Conservation (phyloP, 805 yeast genomes). For the Starmerella khaoyaiensis region DNA sequence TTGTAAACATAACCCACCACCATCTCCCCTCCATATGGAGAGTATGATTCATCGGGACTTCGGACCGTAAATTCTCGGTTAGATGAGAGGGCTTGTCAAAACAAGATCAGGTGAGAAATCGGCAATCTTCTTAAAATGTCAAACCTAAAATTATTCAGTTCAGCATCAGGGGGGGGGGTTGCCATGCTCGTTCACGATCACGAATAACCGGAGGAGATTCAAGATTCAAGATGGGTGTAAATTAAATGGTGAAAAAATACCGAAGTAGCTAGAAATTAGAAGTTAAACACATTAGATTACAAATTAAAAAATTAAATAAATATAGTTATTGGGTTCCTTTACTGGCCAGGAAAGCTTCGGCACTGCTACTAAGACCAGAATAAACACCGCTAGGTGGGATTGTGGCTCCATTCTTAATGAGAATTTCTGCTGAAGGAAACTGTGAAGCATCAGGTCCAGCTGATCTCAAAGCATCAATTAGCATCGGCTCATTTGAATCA, state of each 20-base stretch:
- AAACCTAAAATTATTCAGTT: no score
- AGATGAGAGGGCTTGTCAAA: no score
- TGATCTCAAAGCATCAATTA: slow-evolving; percentile 27
- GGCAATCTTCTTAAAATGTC: no score
- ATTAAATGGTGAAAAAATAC: not conserved
- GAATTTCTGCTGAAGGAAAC: slow-evolving; percentile 31
- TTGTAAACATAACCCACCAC: no score
- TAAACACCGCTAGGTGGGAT: slow-evolving; percentile 18
- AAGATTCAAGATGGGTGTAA: not conserved
- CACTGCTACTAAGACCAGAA: slow-evolving; percentile 12
- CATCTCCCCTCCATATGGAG: no score
- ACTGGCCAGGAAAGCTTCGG: slow-evolving; percentile 9
- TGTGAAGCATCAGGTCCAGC: slow-evolving; percentile 21
- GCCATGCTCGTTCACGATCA: no score
- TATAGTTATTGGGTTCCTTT: not conserved
- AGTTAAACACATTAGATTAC: not conserved
- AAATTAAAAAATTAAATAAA: slow-evolving; percentile 1
- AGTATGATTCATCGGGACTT: no score
- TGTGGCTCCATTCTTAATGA: slow-evolving; percentile 29
- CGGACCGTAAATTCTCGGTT: no score
- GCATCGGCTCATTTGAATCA: slow-evolving; percentile 25
- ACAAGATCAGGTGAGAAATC: no score
- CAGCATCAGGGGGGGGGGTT: no score
- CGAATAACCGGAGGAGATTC: no score
- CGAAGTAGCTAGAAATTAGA: not conserved